phyloP scores from a whole-genome alignment of 2,329 filamentous ascomycete species.

The Talaromyces pinophilus region DNA sequence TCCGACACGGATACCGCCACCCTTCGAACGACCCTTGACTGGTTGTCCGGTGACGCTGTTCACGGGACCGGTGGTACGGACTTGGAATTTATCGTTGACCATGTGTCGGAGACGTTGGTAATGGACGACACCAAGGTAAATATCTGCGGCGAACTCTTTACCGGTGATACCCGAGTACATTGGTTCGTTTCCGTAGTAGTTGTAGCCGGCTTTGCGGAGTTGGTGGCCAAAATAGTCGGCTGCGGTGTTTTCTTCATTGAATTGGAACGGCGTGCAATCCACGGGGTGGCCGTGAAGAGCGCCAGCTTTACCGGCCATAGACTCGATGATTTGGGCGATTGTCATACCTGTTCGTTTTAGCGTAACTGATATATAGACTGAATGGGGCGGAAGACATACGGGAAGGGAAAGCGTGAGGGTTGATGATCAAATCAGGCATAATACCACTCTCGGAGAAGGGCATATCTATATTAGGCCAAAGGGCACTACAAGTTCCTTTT shows the following conservation, averaged over 20 bases:
- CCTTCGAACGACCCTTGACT: conserved; percentile 93
- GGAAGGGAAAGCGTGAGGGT: conserved; percentile 97
- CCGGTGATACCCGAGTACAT: conserved; percentile 98
- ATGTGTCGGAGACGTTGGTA: conserved; percentile 98
- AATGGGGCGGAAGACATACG: conserved; percentile 49
- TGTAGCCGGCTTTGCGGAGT: conserved; percentile 91
- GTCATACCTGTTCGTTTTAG: conserved; percentile 66
- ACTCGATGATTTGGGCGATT: conserved; percentile 99
- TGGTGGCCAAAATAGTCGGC: conserved; percentile 96
- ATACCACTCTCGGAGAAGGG: conserved; percentile 96
- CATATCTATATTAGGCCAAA: conserved; percentile 93
- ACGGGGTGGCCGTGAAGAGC: conserved; percentile 94
- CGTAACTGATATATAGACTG: not conserved
- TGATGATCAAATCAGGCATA: conserved; percentile 97
- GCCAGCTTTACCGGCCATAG: conserved; percentile 90
- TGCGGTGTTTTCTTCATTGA: conserved; percentile 87
- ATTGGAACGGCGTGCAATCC: conserved; percentile 92
- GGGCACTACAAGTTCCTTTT: conserved; percentile 94
- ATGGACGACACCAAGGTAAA: conserved; percentile 96
- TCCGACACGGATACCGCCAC: conserved; percentile 97
- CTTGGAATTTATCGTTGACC: conserved; percentile 99
- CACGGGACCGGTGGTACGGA: conserved; percentile 90
- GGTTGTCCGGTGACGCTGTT: conserved; percentile 90
- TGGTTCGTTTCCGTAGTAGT: conserved; percentile 97
- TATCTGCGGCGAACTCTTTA: conserved; percentile 88